Conservation (phyloP, 1,284 basidiomycete genomes). For the Cryptococcus amylolentus region DNA sequence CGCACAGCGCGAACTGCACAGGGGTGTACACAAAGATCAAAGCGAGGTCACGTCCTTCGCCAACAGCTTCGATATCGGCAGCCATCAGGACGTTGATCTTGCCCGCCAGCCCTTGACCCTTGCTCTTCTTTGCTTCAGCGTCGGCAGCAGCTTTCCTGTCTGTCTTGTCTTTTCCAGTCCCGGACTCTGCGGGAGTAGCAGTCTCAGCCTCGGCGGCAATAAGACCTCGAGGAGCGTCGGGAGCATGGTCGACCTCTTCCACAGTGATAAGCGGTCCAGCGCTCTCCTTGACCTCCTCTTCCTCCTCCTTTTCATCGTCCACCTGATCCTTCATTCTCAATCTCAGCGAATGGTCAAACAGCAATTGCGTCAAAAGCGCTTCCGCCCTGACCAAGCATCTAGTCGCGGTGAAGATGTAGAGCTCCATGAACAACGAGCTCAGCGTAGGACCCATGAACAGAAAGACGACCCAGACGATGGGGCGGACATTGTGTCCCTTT, state of each 20-base stretch:
- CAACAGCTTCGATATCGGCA: slow-evolving; percentile 45
- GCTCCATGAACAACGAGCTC: slow-evolving; percentile 40
- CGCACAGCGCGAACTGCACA: slow-evolving; percentile 39
- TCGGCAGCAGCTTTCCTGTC: slow-evolving; percentile 12
- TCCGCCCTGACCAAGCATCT: slow-evolving; percentile 56
- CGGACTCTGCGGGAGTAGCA: slow-evolving; percentile 7
- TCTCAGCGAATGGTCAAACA: slow-evolving; percentile 67
- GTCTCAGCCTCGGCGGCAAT: slow-evolving; percentile 1
- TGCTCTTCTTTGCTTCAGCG: slow-evolving; percentile 21
- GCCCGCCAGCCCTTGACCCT: slow-evolving; percentile 54
- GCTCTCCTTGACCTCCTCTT: slow-evolving; percentile 16
- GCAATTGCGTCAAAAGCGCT: slow-evolving; percentile 63
- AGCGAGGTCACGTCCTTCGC: slow-evolving; percentile 44
- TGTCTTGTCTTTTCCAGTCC: slow-evolving; percentile 9
- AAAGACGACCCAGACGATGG: slow-evolving; percentile 62
- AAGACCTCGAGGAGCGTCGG: slow-evolving; percentile 7
- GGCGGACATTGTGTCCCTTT: slow-evolving; percentile 48
- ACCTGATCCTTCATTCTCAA: slow-evolving; percentile 57
- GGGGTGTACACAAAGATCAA: slow-evolving; percentile 43
- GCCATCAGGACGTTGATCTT: slow-evolving; percentile 60
- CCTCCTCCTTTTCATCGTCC: slow-evolving; percentile 18
- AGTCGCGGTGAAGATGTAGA: slow-evolving; percentile 48
- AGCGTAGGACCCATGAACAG: slow-evolving; percentile 59
- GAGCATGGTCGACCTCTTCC: slow-evolving; percentile 16
- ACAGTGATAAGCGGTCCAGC: slow-evolving; percentile 19